Evolutionary conservation across 1,284 basidiomycete species (phyloP).

Genomic region (Ceratobasidium sp.): DNA sequence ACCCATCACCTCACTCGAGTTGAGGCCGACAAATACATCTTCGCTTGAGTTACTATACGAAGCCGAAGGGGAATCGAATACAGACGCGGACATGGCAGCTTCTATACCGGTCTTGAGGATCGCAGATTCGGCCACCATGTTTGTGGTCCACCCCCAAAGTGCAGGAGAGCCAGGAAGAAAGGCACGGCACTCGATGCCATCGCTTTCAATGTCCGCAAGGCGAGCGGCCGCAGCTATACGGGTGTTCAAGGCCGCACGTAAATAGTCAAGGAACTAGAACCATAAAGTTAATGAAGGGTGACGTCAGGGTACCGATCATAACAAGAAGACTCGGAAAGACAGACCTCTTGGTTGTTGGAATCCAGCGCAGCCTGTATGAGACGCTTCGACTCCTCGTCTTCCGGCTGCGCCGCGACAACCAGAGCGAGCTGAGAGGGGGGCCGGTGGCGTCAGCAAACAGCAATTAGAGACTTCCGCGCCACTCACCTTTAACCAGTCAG

Average conservation of each 20-base stretch:
- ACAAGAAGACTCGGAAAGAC: background rate
- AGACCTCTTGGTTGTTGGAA: conserved; percentile 37
- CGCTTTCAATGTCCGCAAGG: conserved; percentile 28
- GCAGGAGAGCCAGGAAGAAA: conserved; percentile 37
- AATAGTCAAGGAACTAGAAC: conserved; percentile 26
- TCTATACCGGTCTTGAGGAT: conserved; percentile 33
- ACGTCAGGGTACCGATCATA: conserved; percentile 30
- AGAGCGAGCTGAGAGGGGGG: conserved; percentile 20
- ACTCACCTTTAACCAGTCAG: conserved; percentile 37
- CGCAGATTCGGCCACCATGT: conserved; percentile 24
- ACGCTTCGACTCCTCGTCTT: conserved; percentile 28
- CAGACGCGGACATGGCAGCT: conserved; percentile 19
- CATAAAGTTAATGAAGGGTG: conserved; percentile 5
- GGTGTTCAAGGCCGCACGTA: conserved; percentile 31
- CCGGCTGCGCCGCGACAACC: conserved; percentile 25
- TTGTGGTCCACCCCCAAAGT: conserved; percentile 38
- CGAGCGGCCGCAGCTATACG: conserved; percentile 25
- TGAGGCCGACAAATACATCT: conserved; percentile 21
- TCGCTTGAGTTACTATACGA: background rate
- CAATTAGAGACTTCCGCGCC: background rate
- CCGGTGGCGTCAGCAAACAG: background rate
- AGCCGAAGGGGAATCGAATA: conserved; percentile 29
- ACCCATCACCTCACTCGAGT: conserved; percentile 33
- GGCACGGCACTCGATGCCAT: conserved; percentile 35
- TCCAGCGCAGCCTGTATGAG: conserved; percentile 19